These are phyloP conservation scores for Sungouiella blattae DNA, from an alignment of 805 yeast genomes.

Conservation along the genomic window DNA sequence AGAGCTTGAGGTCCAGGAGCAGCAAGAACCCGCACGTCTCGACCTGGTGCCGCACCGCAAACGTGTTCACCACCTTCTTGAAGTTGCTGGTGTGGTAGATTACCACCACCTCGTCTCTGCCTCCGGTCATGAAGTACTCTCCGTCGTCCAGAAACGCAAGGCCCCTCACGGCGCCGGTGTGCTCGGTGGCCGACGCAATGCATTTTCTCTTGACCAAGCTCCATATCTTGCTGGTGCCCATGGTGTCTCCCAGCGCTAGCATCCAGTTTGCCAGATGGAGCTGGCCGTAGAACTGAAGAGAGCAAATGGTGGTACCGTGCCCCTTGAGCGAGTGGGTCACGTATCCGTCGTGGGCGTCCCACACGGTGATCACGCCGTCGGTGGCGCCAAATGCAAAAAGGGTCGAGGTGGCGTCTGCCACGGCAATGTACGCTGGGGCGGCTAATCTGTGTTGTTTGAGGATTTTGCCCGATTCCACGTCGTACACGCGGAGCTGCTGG, in stretches of 20 bases:
- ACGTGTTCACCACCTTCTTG: slow-evolving; percentile 57
- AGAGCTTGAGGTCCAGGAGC: slow-evolving; percentile 25
- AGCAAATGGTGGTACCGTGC: slow-evolving; percentile 85
- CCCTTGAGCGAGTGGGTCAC: slow-evolving; percentile 90
- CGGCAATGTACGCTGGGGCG: slow-evolving; percentile 78
- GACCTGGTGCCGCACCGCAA: slow-evolving; percentile 70
- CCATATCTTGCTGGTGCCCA: slow-evolving; percentile 56
- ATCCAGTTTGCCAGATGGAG: slow-evolving; percentile 67
- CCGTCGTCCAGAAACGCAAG: slow-evolving; percentile 59
- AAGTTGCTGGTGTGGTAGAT: slow-evolving; percentile 49
- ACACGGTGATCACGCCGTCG: slow-evolving; percentile 86
- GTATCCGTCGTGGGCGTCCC: slow-evolving; percentile 87
- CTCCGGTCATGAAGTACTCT: slow-evolving; percentile 67
- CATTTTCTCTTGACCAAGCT: slow-evolving; percentile 73
- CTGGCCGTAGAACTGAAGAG: slow-evolving; percentile 70
- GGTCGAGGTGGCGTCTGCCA: slow-evolving; percentile 77
- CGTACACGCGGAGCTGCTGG: slow-evolving; percentile 70
- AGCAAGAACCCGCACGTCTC: slow-evolving; percentile 64
- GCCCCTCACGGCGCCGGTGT: slow-evolving; percentile 82
- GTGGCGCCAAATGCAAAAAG: slow-evolving; percentile 92
- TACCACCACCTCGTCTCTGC: slow-evolving; percentile 78
- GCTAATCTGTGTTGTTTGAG: slow-evolving; percentile 56
- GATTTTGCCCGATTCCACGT: slow-evolving; percentile 37
- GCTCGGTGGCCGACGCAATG: slow-evolving; percentile 62
- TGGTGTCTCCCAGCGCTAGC: slow-evolving; percentile 67